phyloP scores from a whole-genome alignment of 306 rosid species.

The Albizia julibrissin region DNA sequence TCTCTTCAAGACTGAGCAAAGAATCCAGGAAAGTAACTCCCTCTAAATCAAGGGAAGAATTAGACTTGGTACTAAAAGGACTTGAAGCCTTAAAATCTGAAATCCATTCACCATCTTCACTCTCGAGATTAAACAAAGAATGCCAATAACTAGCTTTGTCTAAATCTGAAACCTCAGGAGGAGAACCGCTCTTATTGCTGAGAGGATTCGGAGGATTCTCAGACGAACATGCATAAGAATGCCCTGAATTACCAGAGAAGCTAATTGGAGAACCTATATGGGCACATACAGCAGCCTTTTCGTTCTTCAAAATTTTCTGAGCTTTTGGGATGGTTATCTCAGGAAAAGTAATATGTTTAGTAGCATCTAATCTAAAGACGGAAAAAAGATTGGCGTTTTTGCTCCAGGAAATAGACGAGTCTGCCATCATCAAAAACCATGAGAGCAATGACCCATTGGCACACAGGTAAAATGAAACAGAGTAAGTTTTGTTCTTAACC shows the following conservation, averaged over 20 bases:
- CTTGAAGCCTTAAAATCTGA: slow-evolving; percentile 34
- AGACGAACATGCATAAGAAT: not conserved
- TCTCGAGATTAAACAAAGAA: slow-evolving; percentile 48
- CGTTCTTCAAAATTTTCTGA: not conserved
- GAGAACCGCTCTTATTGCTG: slow-evolving; percentile 11
- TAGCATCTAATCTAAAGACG: not conserved
- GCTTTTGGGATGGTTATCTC: not conserved
- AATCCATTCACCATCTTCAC: slow-evolving; percentile 45
- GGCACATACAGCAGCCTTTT: not conserved
- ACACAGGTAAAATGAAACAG: slow-evolving; percentile 21
- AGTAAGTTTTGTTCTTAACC: not conserved
- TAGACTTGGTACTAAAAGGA: slow-evolving; percentile 30
- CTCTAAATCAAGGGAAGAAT: slow-evolving; percentile 25
- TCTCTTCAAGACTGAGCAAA: slow-evolving; percentile 40
- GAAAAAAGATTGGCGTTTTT: slow-evolving; percentile 11
- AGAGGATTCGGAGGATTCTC: not conserved
- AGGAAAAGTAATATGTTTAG: slow-evolving; percentile 11
- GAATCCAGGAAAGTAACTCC: slow-evolving; percentile 34
- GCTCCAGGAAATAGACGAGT: slow-evolving; percentile 24
- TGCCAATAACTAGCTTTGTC: slow-evolving; percentile 32
- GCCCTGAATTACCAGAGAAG: not conserved
- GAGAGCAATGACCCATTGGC: slow-evolving; percentile 32
- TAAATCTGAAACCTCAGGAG: slow-evolving; percentile 26
- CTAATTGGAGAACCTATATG: not conserved
- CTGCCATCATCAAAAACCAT: slow-evolving; percentile 36